A percentile compares a stretch with the other conserved stretches of the same genome.
Conservation (phyloP, 257 asterid species). For the Scutellaria minor region DNA sequence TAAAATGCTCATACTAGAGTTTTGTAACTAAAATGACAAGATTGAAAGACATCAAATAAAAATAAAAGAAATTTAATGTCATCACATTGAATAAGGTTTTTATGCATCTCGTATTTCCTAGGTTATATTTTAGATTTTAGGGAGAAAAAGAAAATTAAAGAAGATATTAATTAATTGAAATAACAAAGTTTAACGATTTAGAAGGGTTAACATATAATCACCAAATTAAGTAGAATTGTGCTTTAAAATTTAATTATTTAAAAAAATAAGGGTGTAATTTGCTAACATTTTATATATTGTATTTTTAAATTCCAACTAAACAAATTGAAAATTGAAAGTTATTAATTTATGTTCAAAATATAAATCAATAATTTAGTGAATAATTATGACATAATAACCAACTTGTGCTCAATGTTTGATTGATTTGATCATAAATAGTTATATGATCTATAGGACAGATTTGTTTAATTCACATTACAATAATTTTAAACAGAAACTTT, state of each 20-base stretch:
- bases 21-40: no score
- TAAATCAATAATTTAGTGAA: neutral
- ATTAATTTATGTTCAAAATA: neutral
- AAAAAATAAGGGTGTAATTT: no score
- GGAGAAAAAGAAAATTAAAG: neutral
- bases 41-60: no score
- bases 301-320: no score
- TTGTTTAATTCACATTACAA: neutral
- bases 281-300: no score
- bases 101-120: neutral
- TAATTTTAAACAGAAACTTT: neutral
- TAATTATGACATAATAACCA: neutral
- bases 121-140: neutral
- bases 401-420: conserved; percentile 24
- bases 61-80: no score
- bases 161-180: neutral
- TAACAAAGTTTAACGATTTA: neutral
- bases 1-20: no score
- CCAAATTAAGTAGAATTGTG: no score
- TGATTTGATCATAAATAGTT: conserved; percentile 20
- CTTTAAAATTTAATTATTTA: no score
- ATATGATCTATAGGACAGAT: conserved; percentile 21
- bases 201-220: no score
- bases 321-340: no score
- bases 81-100: no score